Conservation (phyloP, 2,329 filamentous ascomycete species). For the Neonectria magnoliae region DNA sequence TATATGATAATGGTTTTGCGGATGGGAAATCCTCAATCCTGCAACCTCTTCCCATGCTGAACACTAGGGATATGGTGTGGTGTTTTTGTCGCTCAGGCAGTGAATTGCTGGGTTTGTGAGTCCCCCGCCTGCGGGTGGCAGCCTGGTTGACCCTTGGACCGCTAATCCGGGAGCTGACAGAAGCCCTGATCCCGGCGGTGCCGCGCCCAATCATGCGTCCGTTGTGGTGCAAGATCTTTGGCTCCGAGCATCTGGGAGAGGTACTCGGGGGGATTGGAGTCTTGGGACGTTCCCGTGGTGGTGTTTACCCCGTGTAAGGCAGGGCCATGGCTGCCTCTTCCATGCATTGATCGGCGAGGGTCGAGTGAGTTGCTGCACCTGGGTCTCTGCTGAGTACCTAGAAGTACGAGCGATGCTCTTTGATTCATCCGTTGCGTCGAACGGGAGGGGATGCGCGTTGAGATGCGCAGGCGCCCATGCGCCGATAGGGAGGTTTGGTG, state of each 20-base stretch:
- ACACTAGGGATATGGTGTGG: conserved; percentile 1
- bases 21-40: conserved; percentile 5
- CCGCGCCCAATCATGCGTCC: conserved; percentile 31
- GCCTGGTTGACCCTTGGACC: conserved; percentile 26
- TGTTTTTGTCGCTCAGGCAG: conserved; percentile 26
- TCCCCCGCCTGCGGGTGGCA: conserved; percentile 21
- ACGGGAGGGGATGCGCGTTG: conserved; percentile 24
- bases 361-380: not conserved
- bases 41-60: conserved; percentile 6
- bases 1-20: conserved; percentile 7
- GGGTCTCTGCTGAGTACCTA: not conserved
- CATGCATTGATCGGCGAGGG: not conserved
- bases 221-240: not conserved
- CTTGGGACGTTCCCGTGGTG: not conserved
- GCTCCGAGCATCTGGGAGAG: not conserved
- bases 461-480: conserved; percentile 28
- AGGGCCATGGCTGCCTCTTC: not conserved
- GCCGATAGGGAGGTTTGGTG: conserved; percentile 23
- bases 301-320: not conserved
- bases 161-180: conserved; percentile 41
- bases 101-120: conserved; percentile 18
- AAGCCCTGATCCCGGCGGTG: conserved; percentile 36
- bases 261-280: not conserved
- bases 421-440: conserved; percentile 16
- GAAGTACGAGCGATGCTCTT: conserved; percentile 16